phyloP scores from a whole-genome alignment of 176 grass and related monocot genomes.

The Luzula sylvatica region DNA sequence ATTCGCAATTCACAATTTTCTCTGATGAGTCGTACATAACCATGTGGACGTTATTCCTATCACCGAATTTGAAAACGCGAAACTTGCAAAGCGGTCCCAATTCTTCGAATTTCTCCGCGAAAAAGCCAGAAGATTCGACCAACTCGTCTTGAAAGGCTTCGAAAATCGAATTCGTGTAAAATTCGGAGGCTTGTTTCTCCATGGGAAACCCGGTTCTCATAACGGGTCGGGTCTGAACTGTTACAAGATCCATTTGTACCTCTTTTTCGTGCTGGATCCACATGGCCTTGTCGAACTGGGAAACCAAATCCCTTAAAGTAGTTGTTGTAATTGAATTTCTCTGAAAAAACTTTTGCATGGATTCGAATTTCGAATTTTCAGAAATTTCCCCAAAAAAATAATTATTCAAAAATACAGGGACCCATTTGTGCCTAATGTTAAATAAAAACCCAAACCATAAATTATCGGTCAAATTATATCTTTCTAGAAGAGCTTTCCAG shows the following conservation, averaged over 20 bases:
- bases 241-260: constrained; percentile 30
- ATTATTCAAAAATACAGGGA: constrained; percentile 36
- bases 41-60: constrained; percentile 28
- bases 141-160: constrained; percentile 46
- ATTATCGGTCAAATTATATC: constrained; percentile 37
- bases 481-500: constrained; percentile 31
- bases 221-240: constrained; percentile 24
- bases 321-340: constrained; percentile 49
- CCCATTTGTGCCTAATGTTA: constrained; percentile 35
- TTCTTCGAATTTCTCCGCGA: constrained; percentile 24
- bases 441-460: constrained; percentile 39
- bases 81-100: constrained; percentile 26
- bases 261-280: constrained; percentile 36
- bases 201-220: constrained; percentile 41
- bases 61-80: constrained; percentile 22
- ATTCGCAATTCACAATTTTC: constrained; percentile 31
- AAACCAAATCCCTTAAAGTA: constrained; percentile 36
- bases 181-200: constrained; percentile 51
- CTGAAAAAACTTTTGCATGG: constrained; percentile 47
- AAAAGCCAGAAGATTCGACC: constrained; percentile 28
- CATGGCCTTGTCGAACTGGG: constrained; percentile 55
- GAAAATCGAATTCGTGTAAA: constrained; percentile 48
- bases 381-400: constrained; percentile 38
- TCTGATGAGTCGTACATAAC: constrained; percentile 31
- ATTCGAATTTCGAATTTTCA: constrained; percentile 31